Conservation (phyloP, 1,284 basidiomycete species). For the Exobasidium cylindrosporum region DNA sequence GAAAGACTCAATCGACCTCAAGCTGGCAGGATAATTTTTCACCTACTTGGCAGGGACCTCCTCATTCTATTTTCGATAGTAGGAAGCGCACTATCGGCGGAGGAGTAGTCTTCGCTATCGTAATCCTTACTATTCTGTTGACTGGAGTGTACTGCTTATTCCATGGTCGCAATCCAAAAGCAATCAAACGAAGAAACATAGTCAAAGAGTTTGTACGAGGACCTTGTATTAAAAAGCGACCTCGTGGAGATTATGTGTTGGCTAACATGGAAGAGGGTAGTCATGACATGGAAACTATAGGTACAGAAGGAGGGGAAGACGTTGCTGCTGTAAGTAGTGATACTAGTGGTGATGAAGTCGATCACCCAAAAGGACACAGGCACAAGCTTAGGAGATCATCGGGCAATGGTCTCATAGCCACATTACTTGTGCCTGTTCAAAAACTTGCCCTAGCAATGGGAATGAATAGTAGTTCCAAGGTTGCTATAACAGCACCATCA, state of each 20-base stretch:
- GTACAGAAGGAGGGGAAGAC: background rate
- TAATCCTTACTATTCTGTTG: constrained; percentile 22
- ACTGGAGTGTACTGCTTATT: constrained; percentile 30
- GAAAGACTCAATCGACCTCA: background rate
- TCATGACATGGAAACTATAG: background rate
- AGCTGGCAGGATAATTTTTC: constrained; percentile 12
- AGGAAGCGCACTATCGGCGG: constrained; percentile 20
- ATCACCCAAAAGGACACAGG: background rate
- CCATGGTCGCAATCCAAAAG: constrained; percentile 30
- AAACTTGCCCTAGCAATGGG: constrained; percentile 3
- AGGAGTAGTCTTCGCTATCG: constrained; percentile 21
- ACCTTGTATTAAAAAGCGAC: constrained; percentile 20
- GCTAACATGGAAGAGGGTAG: constrained; percentile 45
- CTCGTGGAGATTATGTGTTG: constrained; percentile 42
- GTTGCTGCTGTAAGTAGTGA: constrained; percentile 5
- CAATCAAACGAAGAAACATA: constrained; percentile 25
- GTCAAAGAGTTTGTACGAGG: constrained; percentile 30
- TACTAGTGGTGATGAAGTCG: constrained; percentile 1
- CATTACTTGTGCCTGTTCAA: constrained; percentile 8
- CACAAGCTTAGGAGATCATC: background rate
- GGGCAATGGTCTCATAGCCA: constrained; percentile 5
- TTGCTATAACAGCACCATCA: background rate
- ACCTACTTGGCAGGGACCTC: constrained; percentile 6
- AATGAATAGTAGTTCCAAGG: background rate
- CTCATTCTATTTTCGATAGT: constrained; percentile 9